phyloP scores from a whole-genome alignment of 129 eudicot species.

The Apium graveolens region DNA sequence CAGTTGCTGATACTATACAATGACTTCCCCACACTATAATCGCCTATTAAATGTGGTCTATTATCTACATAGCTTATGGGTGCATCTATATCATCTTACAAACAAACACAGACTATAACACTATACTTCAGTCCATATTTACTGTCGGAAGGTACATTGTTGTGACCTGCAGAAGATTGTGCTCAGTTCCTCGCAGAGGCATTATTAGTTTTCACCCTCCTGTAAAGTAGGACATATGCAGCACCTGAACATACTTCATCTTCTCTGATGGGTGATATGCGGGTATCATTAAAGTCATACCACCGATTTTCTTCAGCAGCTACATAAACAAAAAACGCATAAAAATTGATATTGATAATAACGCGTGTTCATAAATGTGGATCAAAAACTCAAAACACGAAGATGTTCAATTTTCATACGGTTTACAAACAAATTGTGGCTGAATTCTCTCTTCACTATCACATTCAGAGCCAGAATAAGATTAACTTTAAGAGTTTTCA shows the following conservation, averaged over 20 bases:
- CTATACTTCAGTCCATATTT: background rate
- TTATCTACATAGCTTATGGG: background rate
- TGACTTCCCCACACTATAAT: background rate
- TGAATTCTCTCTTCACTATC: background rate
- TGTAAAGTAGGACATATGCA: conserved; percentile 80
- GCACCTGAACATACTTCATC: conserved; percentile 76
- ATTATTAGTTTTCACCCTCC: conserved; percentile 51
- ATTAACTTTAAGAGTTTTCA: background rate
- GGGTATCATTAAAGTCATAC: conserved; percentile 87
- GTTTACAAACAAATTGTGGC: background rate
- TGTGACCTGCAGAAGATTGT: conserved; percentile 24
- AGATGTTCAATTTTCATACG: background rate
- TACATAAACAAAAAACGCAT: conserved; percentile 22
- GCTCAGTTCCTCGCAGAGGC: conserved; percentile 35
- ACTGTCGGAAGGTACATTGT: conserved; percentile 23
- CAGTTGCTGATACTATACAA: background rate
- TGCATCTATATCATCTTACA: conserved; percentile 12
- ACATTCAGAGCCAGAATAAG: background rate
- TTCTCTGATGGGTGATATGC: conserved; percentile 55
- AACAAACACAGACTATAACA: background rate
- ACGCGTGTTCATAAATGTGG: background rate
- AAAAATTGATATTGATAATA: background rate
- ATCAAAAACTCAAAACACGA: background rate
- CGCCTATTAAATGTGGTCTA: background rate
- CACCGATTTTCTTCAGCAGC: conserved; percentile 86